Evolutionary conservation across 169 alveolate genomes (phyloP), one percentile per base, ranked within the genome.

Genomic region (Cryptosporidium sp.): DNA sequence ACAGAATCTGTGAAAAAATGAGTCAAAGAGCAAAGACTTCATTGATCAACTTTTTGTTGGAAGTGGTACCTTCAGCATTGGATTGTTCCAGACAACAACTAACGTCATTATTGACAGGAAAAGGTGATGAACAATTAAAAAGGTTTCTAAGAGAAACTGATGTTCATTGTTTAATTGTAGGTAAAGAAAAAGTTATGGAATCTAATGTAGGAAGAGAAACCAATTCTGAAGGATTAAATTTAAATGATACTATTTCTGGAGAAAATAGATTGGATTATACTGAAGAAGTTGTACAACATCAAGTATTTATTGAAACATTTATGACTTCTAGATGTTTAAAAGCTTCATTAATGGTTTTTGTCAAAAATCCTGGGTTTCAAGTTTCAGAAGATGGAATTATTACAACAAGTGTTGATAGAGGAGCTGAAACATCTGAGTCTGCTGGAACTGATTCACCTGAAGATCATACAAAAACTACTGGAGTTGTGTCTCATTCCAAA

Each of bases 51-150:
- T 94, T 92, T 61, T 91, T 94, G 61, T 85, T 94, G 80, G 96
- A 93, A 87, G 93, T 94, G 44, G 93, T 94, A 37, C 96, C 96
- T 18, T 91, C 96, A 16, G 93, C 92, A 39, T 91, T 94, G 68
- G 95, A 92, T 53, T 94, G 96, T 84, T 91, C 95, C 56, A 73
- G 96, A 70, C 94, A 92, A 91, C 92, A 92, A 75, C 85, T 94
- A 56, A 94, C 92, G 85, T 71, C 93, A 60, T 86, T 94, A 53
- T 91, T 94, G 48, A 92, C 95, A 16, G 92, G 93, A 52, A 85
- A 80, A 67, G 94, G 91, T 51, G 94, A 94, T 61, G 94, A 91
- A 18, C 93, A 91, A 62, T 84, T 94, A 73, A 84, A 87, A 72
- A 86, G 89, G 18, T 94, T 93, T 80, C 35, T 94, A n/a, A 71